Percentiles rank a stretch among this genome's conserved stretches.
phyloP scores from a whole-genome alignment of 2,329 filamentous ascomycete species.

The Graphilbum sp. region DNA sequence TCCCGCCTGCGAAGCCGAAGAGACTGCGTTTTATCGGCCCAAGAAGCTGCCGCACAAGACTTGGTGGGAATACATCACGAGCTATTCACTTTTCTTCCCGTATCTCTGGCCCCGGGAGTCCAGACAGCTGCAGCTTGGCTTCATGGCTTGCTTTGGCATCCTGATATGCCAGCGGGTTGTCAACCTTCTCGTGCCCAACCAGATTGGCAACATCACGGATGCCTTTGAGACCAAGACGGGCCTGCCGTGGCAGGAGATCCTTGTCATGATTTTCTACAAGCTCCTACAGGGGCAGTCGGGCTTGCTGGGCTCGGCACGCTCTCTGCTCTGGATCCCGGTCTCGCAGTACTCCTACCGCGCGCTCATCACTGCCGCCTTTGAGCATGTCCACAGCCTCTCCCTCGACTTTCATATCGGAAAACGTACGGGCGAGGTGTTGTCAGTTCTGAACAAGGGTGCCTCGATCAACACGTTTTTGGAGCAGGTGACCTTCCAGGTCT shows the following conservation, averaged over 20 bases:
- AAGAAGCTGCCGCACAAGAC: conserved; percentile 71
- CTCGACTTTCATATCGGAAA: conserved; percentile 95
- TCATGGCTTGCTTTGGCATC: conserved; percentile 67
- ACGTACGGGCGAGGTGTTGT: conserved; percentile 89
- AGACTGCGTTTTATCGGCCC: conserved; percentile 75
- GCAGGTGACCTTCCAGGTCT: conserved; percentile 87
- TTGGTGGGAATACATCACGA: conserved; percentile 91
- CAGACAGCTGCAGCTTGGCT: conserved; percentile 53
- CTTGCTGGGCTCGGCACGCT: conserved; percentile 64
- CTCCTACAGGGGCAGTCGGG: conserved; percentile 81
- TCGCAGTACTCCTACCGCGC: conserved; percentile 94
- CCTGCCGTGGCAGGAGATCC: conserved; percentile 60
- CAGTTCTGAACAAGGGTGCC: conserved; percentile 86
- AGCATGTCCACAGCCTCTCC: conserved; percentile 90
- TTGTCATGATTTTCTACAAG: conserved; percentile 61
- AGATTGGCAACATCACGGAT: conserved; percentile 68
- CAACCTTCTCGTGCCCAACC: conserved; percentile 71
- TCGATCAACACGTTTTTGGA: conserved; percentile 95
- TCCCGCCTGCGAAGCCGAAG: conserved; percentile 16
- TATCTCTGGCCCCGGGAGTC: conserved; percentile 92
- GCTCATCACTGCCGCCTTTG: conserved; percentile 85
- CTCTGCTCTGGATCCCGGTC: conserved; percentile 87
- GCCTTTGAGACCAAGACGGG: conserved; percentile 33
- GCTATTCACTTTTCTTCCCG: conserved; percentile 87
- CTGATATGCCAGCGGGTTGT: conserved; percentile 67